Evolutionary conservation across 495 filamentous ascomycete species (phyloP), one percentile per base, ranked within the genome.

Genomic region (Aspergillus asperescens): DNA sequence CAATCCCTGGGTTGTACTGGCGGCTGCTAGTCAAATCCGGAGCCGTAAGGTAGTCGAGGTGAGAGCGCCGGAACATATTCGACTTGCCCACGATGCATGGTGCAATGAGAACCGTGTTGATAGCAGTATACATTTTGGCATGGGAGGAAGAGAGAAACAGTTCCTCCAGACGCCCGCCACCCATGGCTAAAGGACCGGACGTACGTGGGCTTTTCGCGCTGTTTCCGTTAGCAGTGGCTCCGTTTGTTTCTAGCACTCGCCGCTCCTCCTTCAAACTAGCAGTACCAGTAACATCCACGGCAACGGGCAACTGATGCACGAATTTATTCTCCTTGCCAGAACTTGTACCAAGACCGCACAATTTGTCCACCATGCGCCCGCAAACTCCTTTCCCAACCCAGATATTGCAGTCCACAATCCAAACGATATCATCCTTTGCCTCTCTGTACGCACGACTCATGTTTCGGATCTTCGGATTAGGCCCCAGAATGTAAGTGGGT

Each of bases 391-490:
- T 81, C 8, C 81, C 82, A 24, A 97, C 77, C 94, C 94, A 99
- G 35, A 97, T 82, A 63, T 99, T 99, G 71, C 90, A 95, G 66
- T 99, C 94, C 20, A 95, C 81, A 39, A 95, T 84, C 94, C 94
- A 99, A 20, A 97, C 75, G 40, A 96, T 81, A 62, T 96, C 90
- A 0, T 89, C 88, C 53, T 87, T 88, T 0, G 91, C 89, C 65
- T 97, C 94, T n/a, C 94, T 73, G 61, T 96, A 99, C 5, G 86
- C 92, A 16, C 90, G 82, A 59, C 91, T 96, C 81, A 97, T 87
- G 61, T 97, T 99, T 19, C 94, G 80, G 60, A 99, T 95, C 72
- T 99, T 99, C 9, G 94, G 94, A 67, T 99, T 99, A 4, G 94
- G 94, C 0, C 94, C 94, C 43, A 98, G 74, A 45, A 80, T 77